A percentile compares a stretch with the other conserved stretches of the same genome.
Conservation (phyloP, 106 monocot genomes). For the Platanthera zijinensis region DNA sequence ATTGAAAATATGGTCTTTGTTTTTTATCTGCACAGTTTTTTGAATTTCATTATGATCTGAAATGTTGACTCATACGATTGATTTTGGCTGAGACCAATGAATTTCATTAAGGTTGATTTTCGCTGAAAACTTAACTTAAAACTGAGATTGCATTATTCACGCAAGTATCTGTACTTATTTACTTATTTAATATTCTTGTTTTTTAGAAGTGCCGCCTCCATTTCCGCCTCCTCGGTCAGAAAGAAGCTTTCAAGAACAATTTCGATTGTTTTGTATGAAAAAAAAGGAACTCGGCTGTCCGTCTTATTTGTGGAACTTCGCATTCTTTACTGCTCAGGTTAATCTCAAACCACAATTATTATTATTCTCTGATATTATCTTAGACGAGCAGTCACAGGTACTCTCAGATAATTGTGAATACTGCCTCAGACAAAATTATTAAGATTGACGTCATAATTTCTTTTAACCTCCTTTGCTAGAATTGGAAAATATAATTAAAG, state of each 20-base stretch:
- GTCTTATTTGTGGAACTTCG: constrained; percentile 77
- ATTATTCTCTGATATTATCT: background rate
- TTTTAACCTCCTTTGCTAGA: background rate
- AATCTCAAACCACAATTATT: constrained; percentile 8
- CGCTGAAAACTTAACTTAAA: background rate
- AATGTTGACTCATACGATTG: background rate
- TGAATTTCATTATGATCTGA: background rate
- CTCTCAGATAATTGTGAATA: background rate
- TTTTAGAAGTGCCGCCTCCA: constrained; percentile 81
- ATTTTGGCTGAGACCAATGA: background rate
- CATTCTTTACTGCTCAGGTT: constrained; percentile 66
- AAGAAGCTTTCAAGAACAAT: constrained; percentile 58
- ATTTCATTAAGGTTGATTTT: too few relatives aligned
- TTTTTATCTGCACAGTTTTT: background rate
- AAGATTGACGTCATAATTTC: background rate
- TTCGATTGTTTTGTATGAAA: constrained; percentile 51
- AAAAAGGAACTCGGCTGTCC: constrained; percentile 70
- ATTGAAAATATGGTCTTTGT: background rate
- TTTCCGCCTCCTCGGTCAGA: constrained; percentile 67
- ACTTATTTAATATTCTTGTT: constrained; percentile 22
- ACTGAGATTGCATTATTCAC: background rate
- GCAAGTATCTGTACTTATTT: background rate
- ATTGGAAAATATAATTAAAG: background rate
- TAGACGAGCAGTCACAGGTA: background rate
- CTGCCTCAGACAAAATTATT: background rate